phyloP scores from a whole-genome alignment of 345 rosid genomes.

The Acer campestre region DNA sequence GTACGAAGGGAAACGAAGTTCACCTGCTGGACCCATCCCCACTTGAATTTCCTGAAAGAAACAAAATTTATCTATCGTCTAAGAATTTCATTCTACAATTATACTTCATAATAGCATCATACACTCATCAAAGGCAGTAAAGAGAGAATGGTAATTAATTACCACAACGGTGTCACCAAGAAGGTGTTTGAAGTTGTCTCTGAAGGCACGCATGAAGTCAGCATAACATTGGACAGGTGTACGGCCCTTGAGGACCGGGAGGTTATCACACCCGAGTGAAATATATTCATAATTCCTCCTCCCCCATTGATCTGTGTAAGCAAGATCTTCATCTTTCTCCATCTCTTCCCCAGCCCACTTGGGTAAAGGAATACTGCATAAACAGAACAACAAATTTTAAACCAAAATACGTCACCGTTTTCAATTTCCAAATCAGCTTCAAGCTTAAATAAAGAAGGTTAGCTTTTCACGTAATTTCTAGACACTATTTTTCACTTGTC shows the following conservation, averaged over 20 bases:
- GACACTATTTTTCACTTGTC: too few relatives aligned
- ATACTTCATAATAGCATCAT: not conserved
- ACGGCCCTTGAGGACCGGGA: constrained; percentile 86
- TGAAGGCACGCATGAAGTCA: constrained; percentile 93
- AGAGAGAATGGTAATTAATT: constrained; percentile 38
- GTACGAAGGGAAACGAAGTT: constrained; percentile 90
- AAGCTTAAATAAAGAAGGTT: not conserved
- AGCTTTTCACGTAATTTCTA: too few relatives aligned
- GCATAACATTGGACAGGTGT: constrained; percentile 91
- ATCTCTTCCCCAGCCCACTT: constrained; percentile 87
- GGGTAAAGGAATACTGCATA: constrained; percentile 79
- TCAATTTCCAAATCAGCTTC: too few relatives aligned
- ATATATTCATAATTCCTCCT: constrained; percentile 87
- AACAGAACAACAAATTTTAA: too few relatives aligned
- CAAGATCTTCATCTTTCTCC: constrained; percentile 69
- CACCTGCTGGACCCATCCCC: constrained; percentile 99
- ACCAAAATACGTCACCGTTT: too few relatives aligned
- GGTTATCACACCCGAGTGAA: constrained; percentile 89
- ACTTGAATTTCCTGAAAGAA: constrained; percentile 86
- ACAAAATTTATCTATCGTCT: constrained; percentile 5
- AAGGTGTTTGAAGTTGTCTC: constrained; percentile 73
- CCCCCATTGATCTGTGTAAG: constrained; percentile 99
- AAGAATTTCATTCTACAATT: too few relatives aligned
- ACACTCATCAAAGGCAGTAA: not conserved
- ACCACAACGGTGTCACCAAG: constrained; percentile 95